Base-by-base conservation (phyloP, 768 basidiomycete genomes). In the Boletus sensibilis region DNA sequence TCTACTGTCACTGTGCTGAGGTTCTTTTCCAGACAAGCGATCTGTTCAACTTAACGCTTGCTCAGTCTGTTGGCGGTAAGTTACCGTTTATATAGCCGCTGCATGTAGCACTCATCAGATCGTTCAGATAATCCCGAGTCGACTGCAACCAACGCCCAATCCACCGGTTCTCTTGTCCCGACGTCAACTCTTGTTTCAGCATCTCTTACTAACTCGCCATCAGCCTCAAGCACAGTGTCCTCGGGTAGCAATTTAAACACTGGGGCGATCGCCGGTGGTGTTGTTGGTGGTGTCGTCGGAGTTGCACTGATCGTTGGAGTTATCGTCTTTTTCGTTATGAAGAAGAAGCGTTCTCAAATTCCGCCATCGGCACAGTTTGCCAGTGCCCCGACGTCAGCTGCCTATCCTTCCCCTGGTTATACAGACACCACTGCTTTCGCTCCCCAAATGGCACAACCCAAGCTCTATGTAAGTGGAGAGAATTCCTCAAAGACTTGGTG, bases 211-310 rank as follows among this genome's bases (percentile, higher is more conserved):
- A 33, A 53, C 11, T 29, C 61, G 1, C 49, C 65, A n/a, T 46
- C 66, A 3, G 20, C 56, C 20, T 33, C 58, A 14, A 33, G 35
- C 13, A 4, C 66, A 23, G 31, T 52, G 8, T 29, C 52, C 23
- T 35, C 57, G 41, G 43, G 61, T 46, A 58, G 38, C 21, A 52
- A 13, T n/a, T 52, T 60, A 18, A 72, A 82, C 60, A 72, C 79
- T 1, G 84, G 81, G 3, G 82, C 82, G 8, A 86, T 87, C 39
- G 76, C 81, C 3, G 85, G 84, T 2, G 82, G 82, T 20, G 86
- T 87, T 37, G 83, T 81, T 0, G 86, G 86, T 39, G 86, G 87
- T n/a, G 80, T 87, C 1, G 74, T 81, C 27, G 75, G 68, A n/a
- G 54, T 82, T 20, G 78, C 75, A 9, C 58, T 79, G 43, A 68